These are phyloP conservation scores for Sutorius australiensis DNA, from an alignment of 768 basidiomycete genomes.

Conservation along the genomic window DNA sequence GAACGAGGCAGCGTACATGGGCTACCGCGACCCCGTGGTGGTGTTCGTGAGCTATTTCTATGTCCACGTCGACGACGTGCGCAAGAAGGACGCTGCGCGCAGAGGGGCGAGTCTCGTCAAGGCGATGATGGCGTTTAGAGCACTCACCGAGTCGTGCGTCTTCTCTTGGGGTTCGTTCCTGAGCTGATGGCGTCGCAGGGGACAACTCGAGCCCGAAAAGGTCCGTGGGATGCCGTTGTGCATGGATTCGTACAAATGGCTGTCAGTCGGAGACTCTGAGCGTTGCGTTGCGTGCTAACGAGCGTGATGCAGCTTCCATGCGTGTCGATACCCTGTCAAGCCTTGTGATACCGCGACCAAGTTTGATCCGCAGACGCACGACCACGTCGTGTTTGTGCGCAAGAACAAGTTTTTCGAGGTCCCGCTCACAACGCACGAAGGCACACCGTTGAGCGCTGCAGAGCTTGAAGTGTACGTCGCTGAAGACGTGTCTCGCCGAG, in stretches of 20 bases:
- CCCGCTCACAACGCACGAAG: slow-evolving; percentile 58
- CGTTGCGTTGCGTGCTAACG: slow-evolving; percentile 1
- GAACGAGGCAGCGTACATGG: slow-evolving; percentile 92
- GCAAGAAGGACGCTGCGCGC: slow-evolving; percentile 51
- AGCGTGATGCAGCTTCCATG: slow-evolving; percentile 67
- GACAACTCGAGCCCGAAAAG: slow-evolving; percentile 84
- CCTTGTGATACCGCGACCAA: slow-evolving; percentile 81
- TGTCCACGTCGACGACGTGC: slow-evolving; percentile 70
- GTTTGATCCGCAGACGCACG: slow-evolving; percentile 68
- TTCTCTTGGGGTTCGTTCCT: background rate
- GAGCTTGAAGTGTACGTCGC: slow-evolving; percentile 70
- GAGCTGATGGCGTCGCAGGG: slow-evolving; percentile 35
- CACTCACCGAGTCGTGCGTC: slow-evolving; percentile 71
- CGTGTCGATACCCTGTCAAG: slow-evolving; percentile 81
- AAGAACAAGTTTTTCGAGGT: slow-evolving; percentile 92
- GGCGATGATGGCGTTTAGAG: slow-evolving; percentile 80
- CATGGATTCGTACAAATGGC: slow-evolving; percentile 94
- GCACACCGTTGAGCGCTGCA: slow-evolving; percentile 67
- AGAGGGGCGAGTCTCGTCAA: slow-evolving; percentile 83
- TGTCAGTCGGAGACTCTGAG: slow-evolving; percentile 43
- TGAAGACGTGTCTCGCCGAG: no score
- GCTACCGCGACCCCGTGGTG: slow-evolving; percentile 83
- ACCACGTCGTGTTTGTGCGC: slow-evolving; percentile 87
- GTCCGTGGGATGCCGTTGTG: slow-evolving; percentile 72
- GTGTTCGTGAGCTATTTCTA: slow-evolving; percentile 96